Conservation (phyloP, 495 filamentous ascomycete species). For the Lophiostoma macrostomum region DNA sequence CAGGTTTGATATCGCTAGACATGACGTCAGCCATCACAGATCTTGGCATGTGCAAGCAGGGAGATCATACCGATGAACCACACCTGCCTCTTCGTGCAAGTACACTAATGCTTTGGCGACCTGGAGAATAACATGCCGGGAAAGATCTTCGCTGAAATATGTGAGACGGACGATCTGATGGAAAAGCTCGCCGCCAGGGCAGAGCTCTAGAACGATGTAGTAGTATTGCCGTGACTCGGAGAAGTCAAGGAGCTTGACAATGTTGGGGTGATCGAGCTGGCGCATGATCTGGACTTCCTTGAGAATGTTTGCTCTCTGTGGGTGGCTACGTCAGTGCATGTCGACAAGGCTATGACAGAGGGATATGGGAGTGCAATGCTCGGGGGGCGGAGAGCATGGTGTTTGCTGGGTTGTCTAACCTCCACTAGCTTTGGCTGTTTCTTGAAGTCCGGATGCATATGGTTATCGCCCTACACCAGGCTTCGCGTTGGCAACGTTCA, state of each 20-base stretch:
- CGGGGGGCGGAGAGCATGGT: slow-evolving; percentile 27
- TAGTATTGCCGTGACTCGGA: slow-evolving; percentile 93
- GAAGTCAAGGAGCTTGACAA: slow-evolving; percentile 89
- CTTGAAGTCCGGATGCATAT: slow-evolving; percentile 92
- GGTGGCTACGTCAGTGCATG: slow-evolving; percentile 40
- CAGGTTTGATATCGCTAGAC: slow-evolving; percentile 92
- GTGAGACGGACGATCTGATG: slow-evolving; percentile 98
- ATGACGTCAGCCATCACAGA: slow-evolving; percentile 34
- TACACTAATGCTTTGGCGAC: slow-evolving; percentile 93
- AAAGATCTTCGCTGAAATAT: slow-evolving; percentile 95
- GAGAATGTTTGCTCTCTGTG: slow-evolving; percentile 88
- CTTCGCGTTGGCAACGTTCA: slow-evolving; percentile 43
- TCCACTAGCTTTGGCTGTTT: slow-evolving; percentile 91
- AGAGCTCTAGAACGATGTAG: slow-evolving; percentile 93
- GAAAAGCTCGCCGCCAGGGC: slow-evolving; percentile 93
- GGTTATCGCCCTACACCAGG: slow-evolving; percentile 68
- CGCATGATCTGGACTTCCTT: slow-evolving; percentile 99
- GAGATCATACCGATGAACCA: slow-evolving; percentile 86
- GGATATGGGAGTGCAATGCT: background rate
- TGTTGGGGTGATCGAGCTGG: slow-evolving; percentile 90
- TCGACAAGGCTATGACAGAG: background rate
- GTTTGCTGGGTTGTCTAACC: slow-evolving; percentile 68
- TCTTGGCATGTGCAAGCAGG: slow-evolving; percentile 24
- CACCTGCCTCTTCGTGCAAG: slow-evolving; percentile 88
- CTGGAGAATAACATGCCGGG: slow-evolving; percentile 88